Percentiles rank a stretch among this genome's conserved stretches.
Evolutionary conservation across 1,284 basidiomycete genomes (phyloP).

Genomic region (Thelephora terrestris): DNA sequence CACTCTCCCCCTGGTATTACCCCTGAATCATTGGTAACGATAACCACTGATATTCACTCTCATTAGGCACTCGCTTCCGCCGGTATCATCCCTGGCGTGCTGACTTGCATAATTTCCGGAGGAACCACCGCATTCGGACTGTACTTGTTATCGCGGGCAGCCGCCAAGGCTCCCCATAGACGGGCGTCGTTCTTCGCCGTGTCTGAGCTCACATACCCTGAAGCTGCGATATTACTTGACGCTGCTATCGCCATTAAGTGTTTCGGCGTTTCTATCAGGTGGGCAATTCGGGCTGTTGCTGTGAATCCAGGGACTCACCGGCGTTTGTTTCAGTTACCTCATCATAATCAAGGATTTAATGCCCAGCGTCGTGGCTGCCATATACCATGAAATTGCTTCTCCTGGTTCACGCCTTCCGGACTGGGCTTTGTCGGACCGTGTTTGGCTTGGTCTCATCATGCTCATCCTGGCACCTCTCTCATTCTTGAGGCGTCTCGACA

Average conservation of each 20-base stretch:
- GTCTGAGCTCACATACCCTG: conserved; percentile 78
- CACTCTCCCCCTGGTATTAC: conserved; percentile 65
- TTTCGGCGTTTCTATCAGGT: conserved; percentile 94
- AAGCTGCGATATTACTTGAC: conserved; percentile 80
- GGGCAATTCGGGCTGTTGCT: conserved; percentile 60
- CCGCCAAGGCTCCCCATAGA: conserved; percentile 66
- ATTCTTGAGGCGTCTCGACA: conserved; percentile 80
- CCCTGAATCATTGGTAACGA: background rate
- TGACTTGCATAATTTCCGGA: conserved; percentile 83
- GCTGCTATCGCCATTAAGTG: conserved; percentile 94
- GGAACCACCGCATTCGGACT: conserved; percentile 77
- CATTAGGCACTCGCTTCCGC: conserved; percentile 74
- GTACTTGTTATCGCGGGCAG: conserved; percentile 83
- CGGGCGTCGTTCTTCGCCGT: conserved; percentile 85
- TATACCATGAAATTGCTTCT: conserved; percentile 70
- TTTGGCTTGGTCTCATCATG: conserved; percentile 83
- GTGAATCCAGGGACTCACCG: conserved; percentile 65
- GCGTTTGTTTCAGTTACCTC: conserved; percentile 54
- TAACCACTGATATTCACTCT: conserved; percentile 5
- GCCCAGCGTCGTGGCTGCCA: conserved; percentile 84
- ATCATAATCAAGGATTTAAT: conserved; percentile 93
- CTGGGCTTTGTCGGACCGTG: conserved; percentile 68
- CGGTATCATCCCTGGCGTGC: conserved; percentile 77
- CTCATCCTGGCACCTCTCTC: conserved; percentile 79
- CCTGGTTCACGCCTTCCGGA: conserved; percentile 52